Evolutionary conservation across 495 filamentous ascomycete genomes (phyloP), one percentile per base, ranked within the genome.

Genomic region (Aspergillus affinis): DNA sequence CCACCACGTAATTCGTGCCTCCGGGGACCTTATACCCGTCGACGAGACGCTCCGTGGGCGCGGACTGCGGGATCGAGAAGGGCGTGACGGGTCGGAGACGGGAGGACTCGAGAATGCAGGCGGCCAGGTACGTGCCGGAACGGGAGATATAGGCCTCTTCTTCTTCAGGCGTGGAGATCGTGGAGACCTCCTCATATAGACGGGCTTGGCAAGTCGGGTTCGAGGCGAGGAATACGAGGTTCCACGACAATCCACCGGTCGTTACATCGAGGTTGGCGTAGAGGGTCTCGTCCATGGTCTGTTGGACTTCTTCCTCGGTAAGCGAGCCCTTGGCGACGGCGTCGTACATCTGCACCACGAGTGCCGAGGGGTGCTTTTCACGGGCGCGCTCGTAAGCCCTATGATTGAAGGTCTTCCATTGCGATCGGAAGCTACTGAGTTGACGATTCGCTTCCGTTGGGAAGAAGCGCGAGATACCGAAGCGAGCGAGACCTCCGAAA

Each of bases 181-280:
- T 9, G 15, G 20, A 36, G 12, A 70, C 60, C 48, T 73, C 70
- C 10, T 58, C 48, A 3, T 64, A 66, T 9, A 79, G 58, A 36
- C 61, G n/a, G 2, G 55, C 47, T 52, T 79, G 74, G 4, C 65
- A 50, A 4, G 61, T 48, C 1, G 44, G 65, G 59, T 78, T 20
- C 8, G 64, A 60, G 5, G 76, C 79, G 0, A 82, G 62, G 53
- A 77, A 72, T 10, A 79, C 48, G 9, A 75, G 49, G 18, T 61
- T 69, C 77, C 77, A 81, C 1, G 74, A 68, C 1, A 79, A 17
- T 6, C 60, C 72, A 7, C 71, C 67, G 6, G 69, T 71, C 0
- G 77, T 77, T 0, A 81, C 77, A 57, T 82, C 79, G 0, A 82
- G 60, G 54, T 82, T 81, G 2, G 74, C 78, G 59, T 72, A 81